phyloP scores from a whole-genome alignment of 2,329 filamentous ascomycete genomes.

The Pseudogymnoascus sp. region DNA sequence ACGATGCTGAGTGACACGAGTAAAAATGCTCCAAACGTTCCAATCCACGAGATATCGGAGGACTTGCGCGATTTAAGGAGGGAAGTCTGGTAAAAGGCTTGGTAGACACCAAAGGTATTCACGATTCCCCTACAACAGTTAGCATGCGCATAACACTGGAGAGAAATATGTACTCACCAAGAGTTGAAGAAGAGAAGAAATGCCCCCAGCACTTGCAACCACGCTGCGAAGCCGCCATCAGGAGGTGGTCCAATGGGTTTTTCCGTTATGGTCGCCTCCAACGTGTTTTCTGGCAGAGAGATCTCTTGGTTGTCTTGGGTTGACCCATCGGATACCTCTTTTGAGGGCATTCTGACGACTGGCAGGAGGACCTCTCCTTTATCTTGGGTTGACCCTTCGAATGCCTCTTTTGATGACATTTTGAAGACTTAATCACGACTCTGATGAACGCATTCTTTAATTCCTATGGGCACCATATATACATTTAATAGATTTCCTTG shows the following conservation, averaged over 20 bases:
- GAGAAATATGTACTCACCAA: background rate
- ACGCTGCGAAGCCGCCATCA: conserved; percentile 50
- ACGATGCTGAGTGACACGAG: conserved; percentile 47
- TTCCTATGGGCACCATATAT: background rate
- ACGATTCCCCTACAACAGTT: conserved; percentile 41
- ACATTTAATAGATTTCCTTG: background rate
- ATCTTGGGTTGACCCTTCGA: background rate
- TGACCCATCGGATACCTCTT: background rate
- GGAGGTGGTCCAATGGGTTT: conserved; percentile 29
- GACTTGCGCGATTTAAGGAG: conserved; percentile 42
- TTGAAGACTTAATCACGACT: background rate
- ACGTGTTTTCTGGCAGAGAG: background rate
- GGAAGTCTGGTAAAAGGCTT: conserved; percentile 47
- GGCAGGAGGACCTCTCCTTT: background rate
- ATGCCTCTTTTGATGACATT: background rate
- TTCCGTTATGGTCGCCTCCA: background rate
- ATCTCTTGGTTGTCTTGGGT: background rate
- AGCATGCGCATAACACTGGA: background rate
- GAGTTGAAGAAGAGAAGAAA: conserved; percentile 36
- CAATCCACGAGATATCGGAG: conserved; percentile 53
- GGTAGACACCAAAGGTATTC: conserved; percentile 47
- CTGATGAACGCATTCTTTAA: background rate
- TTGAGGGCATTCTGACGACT: background rate
- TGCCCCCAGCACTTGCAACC: conserved; percentile 45
- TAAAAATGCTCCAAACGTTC: conserved; percentile 48